Conservation (phyloP, 2,329 filamentous ascomycete species). For the Cercospora sesami region DNA sequence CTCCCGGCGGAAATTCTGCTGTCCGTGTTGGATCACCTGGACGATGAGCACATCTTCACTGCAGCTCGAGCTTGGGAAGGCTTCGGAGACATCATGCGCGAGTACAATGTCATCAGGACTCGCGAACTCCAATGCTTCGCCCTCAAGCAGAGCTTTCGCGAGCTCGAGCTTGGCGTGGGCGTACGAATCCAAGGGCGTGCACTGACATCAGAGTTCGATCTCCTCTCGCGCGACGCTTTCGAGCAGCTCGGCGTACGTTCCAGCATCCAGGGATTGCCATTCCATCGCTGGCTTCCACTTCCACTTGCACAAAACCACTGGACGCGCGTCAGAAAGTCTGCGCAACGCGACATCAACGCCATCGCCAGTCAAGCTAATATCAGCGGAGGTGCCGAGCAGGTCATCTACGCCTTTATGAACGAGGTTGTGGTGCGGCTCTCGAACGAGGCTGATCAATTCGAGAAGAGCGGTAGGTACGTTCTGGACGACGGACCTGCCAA, state of each 20-base stretch:
- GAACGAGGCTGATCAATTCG: conserved; percentile 12
- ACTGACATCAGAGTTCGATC: conserved; percentile 30
- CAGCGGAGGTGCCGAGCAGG: conserved; percentile 19
- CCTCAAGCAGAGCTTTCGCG: conserved; percentile 28
- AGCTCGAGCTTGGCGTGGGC: conserved; percentile 26
- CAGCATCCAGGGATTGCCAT: conserved; percentile 27
- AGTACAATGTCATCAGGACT: conserved; percentile 26
- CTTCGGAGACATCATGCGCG: conserved; percentile 22
- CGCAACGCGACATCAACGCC: conserved; percentile 6
- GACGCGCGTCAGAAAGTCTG: conserved; percentile 16
- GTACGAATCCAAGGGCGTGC: conserved; percentile 18
- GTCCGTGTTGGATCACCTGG: not conserved
- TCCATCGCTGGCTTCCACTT: conserved; percentile 28
- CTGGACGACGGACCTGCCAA: conserved; percentile 5
- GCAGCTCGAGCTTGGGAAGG: conserved; percentile 28
- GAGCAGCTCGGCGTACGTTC: conserved; percentile 15
- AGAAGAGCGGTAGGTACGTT: not conserved
- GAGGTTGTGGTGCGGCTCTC: conserved; percentile 28
- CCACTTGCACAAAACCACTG: conserved; percentile 28
- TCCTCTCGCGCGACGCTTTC: conserved; percentile 28
- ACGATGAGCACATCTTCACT: conserved; percentile 12
- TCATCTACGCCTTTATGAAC: conserved; percentile 31
- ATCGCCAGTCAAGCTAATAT: conserved; percentile 12
- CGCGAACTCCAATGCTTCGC: conserved; percentile 32
- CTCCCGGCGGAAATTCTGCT: not conserved